Evolutionary conservation across 345 rosid genomes (phyloP), one percentile per base, ranked within the genome.

Genomic region (Barbarea vulgaris): DNA sequence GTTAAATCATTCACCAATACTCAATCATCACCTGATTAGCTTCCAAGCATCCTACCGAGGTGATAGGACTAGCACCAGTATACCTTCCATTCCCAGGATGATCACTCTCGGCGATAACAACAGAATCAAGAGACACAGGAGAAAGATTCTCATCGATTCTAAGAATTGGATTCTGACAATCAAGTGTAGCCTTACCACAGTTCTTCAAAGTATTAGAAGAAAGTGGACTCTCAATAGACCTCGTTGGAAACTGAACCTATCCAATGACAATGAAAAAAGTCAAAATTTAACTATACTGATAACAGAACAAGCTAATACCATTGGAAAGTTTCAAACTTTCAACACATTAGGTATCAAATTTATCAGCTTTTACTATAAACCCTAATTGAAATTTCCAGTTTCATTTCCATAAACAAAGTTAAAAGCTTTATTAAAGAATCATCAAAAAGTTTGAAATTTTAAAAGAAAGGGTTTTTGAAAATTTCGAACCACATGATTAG

Each of bases 81-180:
- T 82, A 87, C 64, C 89, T 88, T 60, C 84, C 88, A 68, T 73
- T 82, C 77, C 85, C 83, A 0, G 84, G n/a, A 75, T 88, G 21
- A 77, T 88, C 93, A 81, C 82, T 77, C 83, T 87, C 95, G 9
- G 90, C 85, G 48, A 88, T 87, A 41, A 91, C 97, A 75, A 86
- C 95, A 5, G 97, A 94, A 82, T 90, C 96, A 70, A 91, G 87
- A 47, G 98, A 91, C 2, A 84, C 87, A 1, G 97, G 96, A 4
- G 96, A 91, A 78, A 91, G 81, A 65, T 89, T 93, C 67, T 85
- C 98, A 25, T 85, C 95, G 33, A 88, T 82, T 80, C 97, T 81
- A 54, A 88, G 81, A 55, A 75, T 80, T 3, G 93, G 56, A 17
- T 86, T 83, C 81, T 83, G 89, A 79, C 82, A 74, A 4, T 84